Conservation (phyloP, 2,329 filamentous ascomycete genomes). For the Immersiporthe knoxdaviesiana region DNA sequence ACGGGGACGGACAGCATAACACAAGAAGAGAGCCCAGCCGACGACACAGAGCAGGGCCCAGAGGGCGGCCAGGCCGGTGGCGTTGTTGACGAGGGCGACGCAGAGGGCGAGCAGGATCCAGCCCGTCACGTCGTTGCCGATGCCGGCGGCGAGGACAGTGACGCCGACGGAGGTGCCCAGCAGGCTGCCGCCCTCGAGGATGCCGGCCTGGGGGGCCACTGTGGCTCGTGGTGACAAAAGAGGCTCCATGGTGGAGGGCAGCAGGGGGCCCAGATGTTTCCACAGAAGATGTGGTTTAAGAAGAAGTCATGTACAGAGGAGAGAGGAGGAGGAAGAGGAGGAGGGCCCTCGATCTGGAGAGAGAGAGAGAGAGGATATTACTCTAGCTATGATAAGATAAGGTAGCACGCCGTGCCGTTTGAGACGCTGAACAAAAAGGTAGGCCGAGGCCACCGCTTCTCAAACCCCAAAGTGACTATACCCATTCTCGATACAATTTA, state of each 20-base stretch:
- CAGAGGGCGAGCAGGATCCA: conserved; percentile 94
- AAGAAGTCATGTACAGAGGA: too few species aligned
- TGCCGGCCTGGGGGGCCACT: conserved; percentile 47
- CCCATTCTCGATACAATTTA: too few species aligned
- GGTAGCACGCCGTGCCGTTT: too few species aligned
- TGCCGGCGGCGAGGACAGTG: conserved; percentile 86
- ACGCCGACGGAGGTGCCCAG: conserved; percentile 82
- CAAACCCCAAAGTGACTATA: too few species aligned
- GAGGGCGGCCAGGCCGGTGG: conserved; percentile 78
- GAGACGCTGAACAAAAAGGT: too few species aligned
- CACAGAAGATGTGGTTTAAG: too few species aligned
- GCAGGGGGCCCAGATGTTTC: too few species aligned
- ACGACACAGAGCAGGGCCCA: conserved; percentile 79
- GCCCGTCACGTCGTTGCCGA: conserved; percentile 88
- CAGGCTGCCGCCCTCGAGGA: conserved; percentile 69
- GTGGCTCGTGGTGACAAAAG: conserved; percentile 15
- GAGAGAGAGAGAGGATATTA: too few species aligned
- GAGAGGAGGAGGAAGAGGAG: too few species aligned
- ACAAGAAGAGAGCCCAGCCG: conserved; percentile 76
- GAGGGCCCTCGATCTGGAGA: too few species aligned
- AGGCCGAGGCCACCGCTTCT: too few species aligned
- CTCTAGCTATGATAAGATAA: too few species aligned
- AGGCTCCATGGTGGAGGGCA: conserved; percentile 37
- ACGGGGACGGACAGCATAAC: conserved; percentile 70
- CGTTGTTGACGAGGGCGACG: conserved; percentile 89